Percentiles rank a stretch among this genome's conserved stretches.
Conservation (phyloP, 257 asterid genomes). For the Capsicum pubescens region DNA sequence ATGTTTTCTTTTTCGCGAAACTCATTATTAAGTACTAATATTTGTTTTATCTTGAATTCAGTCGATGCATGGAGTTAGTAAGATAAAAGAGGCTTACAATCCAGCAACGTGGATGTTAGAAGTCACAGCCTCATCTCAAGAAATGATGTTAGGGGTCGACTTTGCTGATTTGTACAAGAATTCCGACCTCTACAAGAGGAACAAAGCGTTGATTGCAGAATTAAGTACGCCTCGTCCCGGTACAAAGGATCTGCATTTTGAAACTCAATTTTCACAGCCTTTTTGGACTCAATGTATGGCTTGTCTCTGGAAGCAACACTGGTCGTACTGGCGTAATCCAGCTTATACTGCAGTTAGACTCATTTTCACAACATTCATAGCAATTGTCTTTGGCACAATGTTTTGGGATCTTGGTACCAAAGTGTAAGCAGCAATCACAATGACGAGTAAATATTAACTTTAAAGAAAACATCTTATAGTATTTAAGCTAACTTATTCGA, state of each 20-base stretch:
- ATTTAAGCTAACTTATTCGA: neutral
- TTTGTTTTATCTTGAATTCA: neutral
- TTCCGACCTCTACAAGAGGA: constrained; percentile 68
- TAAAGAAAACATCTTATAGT: neutral
- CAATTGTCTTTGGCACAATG: constrained; percentile 70
- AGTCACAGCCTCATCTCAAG: constrained; percentile 67
- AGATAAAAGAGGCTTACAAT: constrained; percentile 64
- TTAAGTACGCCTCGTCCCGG: constrained; percentile 72
- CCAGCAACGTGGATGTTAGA: constrained; percentile 95
- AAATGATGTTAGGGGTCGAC: constrained; percentile 55
- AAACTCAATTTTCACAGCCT: constrained; percentile 64
- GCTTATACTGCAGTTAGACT: constrained; percentile 76
- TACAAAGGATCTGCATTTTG: constrained; percentile 62
- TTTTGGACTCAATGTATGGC: constrained; percentile 70
- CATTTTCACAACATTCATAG: constrained; percentile 61
- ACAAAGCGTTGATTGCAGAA: constrained; percentile 68
- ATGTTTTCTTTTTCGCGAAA: neutral
- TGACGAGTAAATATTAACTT: neutral
- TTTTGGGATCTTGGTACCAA: constrained; percentile 77
- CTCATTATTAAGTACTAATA: neutral
- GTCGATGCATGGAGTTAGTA: constrained; percentile 60
- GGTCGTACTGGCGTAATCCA: constrained; percentile 88
- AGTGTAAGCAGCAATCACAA: constrained; percentile 44
- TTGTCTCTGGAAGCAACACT: constrained; percentile 86
- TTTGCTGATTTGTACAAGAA: constrained; percentile 60